These are phyloP conservation scores for Monosporascus sp. DNA, from an alignment of 2,329 filamentous ascomycete genomes.

Conservation along the genomic window DNA sequence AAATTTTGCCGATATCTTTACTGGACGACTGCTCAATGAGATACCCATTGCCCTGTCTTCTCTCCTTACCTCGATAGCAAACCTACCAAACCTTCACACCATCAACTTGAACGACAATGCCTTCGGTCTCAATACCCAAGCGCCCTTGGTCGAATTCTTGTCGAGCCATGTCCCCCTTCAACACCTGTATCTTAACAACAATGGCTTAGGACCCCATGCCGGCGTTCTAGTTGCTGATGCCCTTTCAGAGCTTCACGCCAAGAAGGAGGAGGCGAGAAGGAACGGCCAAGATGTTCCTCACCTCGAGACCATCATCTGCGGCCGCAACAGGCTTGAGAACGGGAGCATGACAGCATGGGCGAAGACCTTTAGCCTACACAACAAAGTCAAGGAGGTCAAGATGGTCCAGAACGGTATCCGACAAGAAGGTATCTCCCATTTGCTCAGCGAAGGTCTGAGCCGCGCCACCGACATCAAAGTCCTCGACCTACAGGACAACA, in stretches of 20 bases:
- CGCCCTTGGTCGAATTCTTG: conserved; percentile 88
- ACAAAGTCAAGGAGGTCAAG: conserved; percentile 77
- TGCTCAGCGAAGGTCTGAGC: conserved; percentile 74
- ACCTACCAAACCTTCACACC: conserved; percentile 80
- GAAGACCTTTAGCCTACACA: conserved; percentile 77
- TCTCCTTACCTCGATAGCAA: conserved; percentile 80
- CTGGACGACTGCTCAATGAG: conserved; percentile 84
- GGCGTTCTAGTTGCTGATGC: conserved; percentile 87
- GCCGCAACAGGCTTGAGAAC: conserved; percentile 91
- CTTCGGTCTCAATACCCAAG: conserved; percentile 92
- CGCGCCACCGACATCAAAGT: conserved; percentile 65
- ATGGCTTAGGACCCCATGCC: conserved; percentile 88
- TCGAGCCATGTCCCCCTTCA: conserved; percentile 83
- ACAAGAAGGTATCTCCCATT: conserved; percentile 80
- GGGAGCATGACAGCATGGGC: conserved; percentile 97
- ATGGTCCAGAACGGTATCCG: conserved; percentile 99
- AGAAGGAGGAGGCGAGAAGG: conserved; percentile 75
- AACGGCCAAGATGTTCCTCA: conserved; percentile 68
- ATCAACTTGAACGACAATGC: conserved; percentile 97
- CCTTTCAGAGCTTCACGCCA: conserved; percentile 73
- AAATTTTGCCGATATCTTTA: conserved; percentile 97
- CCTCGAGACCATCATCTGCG: conserved; percentile 95
- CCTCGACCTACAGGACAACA: conserved; percentile 95
- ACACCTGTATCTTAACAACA: conserved; percentile 97
- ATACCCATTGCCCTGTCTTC: conserved; percentile 85